Conservation (phyloP, 2,329 filamentous ascomycete genomes). For the Teratosphaeriaceae sp. region DNA sequence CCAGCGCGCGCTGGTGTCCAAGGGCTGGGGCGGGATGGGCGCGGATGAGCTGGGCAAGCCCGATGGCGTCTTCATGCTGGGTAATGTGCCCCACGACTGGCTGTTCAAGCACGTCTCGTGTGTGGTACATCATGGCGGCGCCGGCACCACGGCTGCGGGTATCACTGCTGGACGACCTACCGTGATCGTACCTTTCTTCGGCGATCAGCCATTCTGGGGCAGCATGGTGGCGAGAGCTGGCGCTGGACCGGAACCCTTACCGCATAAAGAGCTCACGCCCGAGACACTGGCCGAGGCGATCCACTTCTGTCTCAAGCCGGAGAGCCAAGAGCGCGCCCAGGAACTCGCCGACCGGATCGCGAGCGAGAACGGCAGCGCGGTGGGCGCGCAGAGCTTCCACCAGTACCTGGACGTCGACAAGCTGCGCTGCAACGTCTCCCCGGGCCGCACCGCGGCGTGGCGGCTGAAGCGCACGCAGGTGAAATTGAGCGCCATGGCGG, state of each 20-base stretch:
- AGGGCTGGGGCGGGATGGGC: slow-evolving; percentile 47
- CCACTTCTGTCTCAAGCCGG: slow-evolving; percentile 34
- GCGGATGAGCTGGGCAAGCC: slow-evolving; percentile 33
- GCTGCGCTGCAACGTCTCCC: slow-evolving; percentile 64
- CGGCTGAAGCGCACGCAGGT: slow-evolving; percentile 61
- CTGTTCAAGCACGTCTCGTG: slow-evolving; percentile 49
- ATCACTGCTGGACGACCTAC: slow-evolving; percentile 47
- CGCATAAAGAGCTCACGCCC: slow-evolving; percentile 39
- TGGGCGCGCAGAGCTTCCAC: slow-evolving; percentile 42
- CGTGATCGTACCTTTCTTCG: slow-evolving; percentile 51
- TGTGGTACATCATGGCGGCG: slow-evolving; percentile 55
- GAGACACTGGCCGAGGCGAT: slow-evolving; percentile 43
- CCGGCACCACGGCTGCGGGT: slow-evolving; percentile 52
- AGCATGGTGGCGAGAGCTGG: slow-evolving; percentile 44
- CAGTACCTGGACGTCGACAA: slow-evolving; percentile 52
- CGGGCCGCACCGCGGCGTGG: slow-evolving; percentile 67
- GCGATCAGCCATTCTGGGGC: slow-evolving; percentile 52
- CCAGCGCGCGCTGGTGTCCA: slow-evolving; percentile 48
- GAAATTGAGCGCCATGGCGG: slow-evolving; percentile 65
- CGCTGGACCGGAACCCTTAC: slow-evolving; percentile 45
- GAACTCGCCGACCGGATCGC: slow-evolving; percentile 37
- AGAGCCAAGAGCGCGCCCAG: slow-evolving; percentile 31
- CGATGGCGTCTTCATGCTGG: slow-evolving; percentile 44
- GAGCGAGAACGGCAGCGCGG: slow-evolving; percentile 35
- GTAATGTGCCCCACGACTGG: slow-evolving; percentile 53